phyloP scores from a whole-genome alignment of 2,329 filamentous ascomycete genomes.

The Beauveria brongniartii region DNA sequence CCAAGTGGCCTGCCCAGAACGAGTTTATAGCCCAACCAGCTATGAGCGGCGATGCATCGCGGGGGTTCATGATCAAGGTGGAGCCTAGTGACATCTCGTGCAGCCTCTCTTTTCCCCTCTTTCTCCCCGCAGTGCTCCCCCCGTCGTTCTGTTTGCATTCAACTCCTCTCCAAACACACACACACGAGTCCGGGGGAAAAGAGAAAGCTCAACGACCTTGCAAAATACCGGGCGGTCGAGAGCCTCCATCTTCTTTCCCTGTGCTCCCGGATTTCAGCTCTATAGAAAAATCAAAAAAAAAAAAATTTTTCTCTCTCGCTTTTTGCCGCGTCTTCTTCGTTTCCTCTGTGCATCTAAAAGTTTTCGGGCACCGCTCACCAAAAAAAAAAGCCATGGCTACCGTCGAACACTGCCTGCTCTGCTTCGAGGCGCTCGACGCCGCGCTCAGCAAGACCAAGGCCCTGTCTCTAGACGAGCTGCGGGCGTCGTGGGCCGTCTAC shows the following conservation, averaged over 20 bases:
- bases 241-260: too few relatives aligned
- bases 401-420: conserved; percentile 78
- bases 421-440: conserved; percentile 80
- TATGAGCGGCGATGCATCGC: conserved; percentile 1
- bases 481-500: conserved; percentile 52
- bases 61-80: conserved; percentile 3
- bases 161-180: background rate
- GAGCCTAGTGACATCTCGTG: background rate
- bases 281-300: background rate
- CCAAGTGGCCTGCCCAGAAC: background rate
- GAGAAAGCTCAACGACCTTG: background rate
- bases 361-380: too few relatives aligned
- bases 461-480: conserved; percentile 59
- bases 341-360: too few relatives aligned
- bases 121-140: background rate
- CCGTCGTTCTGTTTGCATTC: background rate
- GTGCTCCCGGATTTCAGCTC: too few relatives aligned
- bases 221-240: background rate
- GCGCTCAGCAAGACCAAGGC: conserved; percentile 63
- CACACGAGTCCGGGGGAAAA: background rate
- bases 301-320: background rate
- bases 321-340: too few relatives aligned
- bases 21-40: background rate
- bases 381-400: conserved; percentile 59
- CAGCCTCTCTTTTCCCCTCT: background rate